Evolutionary conservation across 495 filamentous ascomycete species (phyloP), one percentile per base, ranked within the genome.

Genomic region (Penicillium lividum): DNA sequence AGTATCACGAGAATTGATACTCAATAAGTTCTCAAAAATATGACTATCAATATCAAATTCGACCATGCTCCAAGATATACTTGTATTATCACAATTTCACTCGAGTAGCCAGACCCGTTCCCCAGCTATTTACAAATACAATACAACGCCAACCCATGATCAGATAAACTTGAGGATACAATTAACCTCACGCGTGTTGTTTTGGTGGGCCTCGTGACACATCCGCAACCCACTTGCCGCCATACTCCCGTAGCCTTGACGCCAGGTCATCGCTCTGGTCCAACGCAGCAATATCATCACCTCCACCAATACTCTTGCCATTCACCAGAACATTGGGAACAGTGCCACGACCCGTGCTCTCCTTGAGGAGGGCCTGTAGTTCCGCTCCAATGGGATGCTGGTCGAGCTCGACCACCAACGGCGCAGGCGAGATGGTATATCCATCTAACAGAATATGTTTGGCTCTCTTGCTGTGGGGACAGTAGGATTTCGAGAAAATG

Each of bases 401-500:
- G 69, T 98, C 91, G 9, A 98, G 82, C 77, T 98, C 94, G 18
- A 98, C 92, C 27, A 98, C 89, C 67, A 86, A 89, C 0, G 94
- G 94, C 44, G 82, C 68, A 0, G 94, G 94, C 3, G 85, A 79
- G 67, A 98, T 96, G 31, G 78, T 77, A 76, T 97, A 97, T 60
- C 86, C 83, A 4, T 90, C 83, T 28, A 96, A 79, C 29, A 98
- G 83, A 57, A 98, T 85, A 8, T 73, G 72, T 72, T 98, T 98
- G 13, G 93, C 94, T 61, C 81, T 84, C 58, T 81, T 83, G 45
- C 92, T 97, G 77, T 84, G 86, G 0, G 89, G 91, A 73, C 94
- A 98, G 73, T 91, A 96, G 2, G 89, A 85, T 73, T 98, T 98
- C 54, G 91, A 96, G 78, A 98, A 97, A 52, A 98, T 90, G 65